These are phyloP conservation scores for Claviceps pazoutovae DNA, from an alignment of 2,329 filamentous ascomycete genomes.

Conservation along the genomic window DNA sequence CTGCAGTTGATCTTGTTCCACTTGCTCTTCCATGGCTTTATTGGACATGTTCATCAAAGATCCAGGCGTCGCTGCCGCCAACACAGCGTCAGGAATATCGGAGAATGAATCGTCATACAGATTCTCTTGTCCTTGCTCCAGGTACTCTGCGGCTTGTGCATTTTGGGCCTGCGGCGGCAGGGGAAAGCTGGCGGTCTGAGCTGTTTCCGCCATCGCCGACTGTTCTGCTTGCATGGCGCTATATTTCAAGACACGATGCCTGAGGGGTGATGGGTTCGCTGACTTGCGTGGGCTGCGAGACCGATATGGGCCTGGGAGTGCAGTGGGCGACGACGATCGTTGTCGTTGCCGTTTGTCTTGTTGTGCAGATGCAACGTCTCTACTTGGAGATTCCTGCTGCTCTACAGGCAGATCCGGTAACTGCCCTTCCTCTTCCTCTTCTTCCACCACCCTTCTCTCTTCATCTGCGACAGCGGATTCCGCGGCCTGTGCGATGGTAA, in stretches of 20 bases:
- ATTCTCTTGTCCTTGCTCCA: conserved; percentile 18
- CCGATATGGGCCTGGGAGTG: conserved; percentile 15
- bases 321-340: conserved; percentile 11
- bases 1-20: neutral
- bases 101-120: conserved; percentile 43
- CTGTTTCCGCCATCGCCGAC: conserved; percentile 1
- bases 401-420: conserved; percentile 6
- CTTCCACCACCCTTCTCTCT: neutral
- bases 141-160: conserved; percentile 4
- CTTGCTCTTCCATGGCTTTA: conserved; percentile 6
- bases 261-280: conserved; percentile 16
- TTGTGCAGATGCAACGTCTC: neutral
- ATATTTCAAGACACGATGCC: conserved; percentile 20
- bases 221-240: conserved; percentile 14
- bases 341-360: neutral
- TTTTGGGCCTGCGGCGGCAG: conserved; percentile 3
- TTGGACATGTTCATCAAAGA: conserved; percentile 3
- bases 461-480: neutral
- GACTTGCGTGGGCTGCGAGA: conserved; percentile 23
- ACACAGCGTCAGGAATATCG: conserved; percentile 36
- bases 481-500: conserved; percentile 1
- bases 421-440: neutral
- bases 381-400: conserved; percentile 6
- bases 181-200: neutral
- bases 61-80: conserved; percentile 34